Conservation (phyloP, 23 red algal species). For the Gracilaria domingensis region DNA sequence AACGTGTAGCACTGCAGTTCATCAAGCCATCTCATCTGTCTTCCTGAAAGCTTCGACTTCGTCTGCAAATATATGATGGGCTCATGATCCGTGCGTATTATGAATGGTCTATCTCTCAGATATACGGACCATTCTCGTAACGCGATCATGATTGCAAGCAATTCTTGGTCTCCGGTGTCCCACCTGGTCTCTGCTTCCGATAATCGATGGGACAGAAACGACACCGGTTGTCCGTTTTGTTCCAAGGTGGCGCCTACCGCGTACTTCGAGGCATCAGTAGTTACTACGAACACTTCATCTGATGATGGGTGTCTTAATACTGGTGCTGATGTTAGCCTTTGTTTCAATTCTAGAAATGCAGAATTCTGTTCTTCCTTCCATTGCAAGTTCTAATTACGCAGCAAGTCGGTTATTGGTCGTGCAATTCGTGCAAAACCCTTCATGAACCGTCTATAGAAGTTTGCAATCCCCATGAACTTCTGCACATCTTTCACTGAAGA, state of each 20-base stretch:
- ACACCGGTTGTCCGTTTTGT: slow-evolving; percentile 23
- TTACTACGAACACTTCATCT: background rate
- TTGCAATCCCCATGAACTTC: slow-evolving; percentile 36
- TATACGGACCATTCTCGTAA: slow-evolving; percentile 33
- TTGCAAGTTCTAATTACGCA: background rate
- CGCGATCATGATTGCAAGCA: slow-evolving; percentile 28
- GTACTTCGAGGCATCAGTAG: slow-evolving; percentile 41
- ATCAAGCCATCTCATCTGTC: slow-evolving; percentile 41
- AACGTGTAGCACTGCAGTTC: slow-evolving; percentile 28
- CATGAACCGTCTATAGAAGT: slow-evolving; percentile 50
- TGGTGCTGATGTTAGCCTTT: background rate
- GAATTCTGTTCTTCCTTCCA: slow-evolving; percentile 16
- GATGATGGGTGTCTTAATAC: slow-evolving; percentile 28
- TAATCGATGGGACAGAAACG: slow-evolving; percentile 29
- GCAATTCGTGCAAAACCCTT: slow-evolving; percentile 21
- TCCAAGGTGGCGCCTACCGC: slow-evolving; percentile 33
- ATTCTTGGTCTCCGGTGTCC: slow-evolving; percentile 36
- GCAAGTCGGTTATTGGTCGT: slow-evolving; percentile 23
- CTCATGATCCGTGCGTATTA: slow-evolving; percentile 33
- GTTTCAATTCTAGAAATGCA: slow-evolving; percentile 12
- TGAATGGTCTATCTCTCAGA: slow-evolving; percentile 8
- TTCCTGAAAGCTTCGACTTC: slow-evolving; percentile 4
- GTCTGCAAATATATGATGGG: slow-evolving; percentile 20
- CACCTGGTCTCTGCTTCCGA: slow-evolving; percentile 22
- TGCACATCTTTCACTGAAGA: slow-evolving; percentile 8